phyloP scores from a whole-genome alignment of 768 basidiomycete genomes.

The Kwoniella dendrophila region DNA sequence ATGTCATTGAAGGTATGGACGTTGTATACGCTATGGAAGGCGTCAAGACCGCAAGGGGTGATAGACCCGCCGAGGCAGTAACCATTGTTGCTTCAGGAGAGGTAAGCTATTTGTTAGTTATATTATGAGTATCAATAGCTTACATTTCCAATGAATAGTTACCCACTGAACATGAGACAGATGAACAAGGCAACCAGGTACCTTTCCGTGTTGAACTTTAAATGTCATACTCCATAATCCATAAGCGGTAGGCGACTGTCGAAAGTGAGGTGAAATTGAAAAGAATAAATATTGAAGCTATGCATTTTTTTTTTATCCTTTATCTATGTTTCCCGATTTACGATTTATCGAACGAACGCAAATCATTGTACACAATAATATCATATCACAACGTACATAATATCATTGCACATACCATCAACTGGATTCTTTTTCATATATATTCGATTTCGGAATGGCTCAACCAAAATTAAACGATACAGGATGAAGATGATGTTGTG shows the following conservation, averaged over 20 bases:
- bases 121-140: neutral
- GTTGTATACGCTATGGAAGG: slow-evolving; percentile 74
- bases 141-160: slow-evolving; percentile 23
- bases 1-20: slow-evolving; percentile 89
- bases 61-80: slow-evolving; percentile 76
- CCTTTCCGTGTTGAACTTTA: slow-evolving; percentile 93
- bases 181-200: slow-evolving; percentile 77
- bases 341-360: neutral
- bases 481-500: slow-evolving; percentile 20
- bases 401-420: neutral
- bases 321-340: neutral
- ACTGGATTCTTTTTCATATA: neutral
- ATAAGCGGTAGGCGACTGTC: slow-evolving; percentile 5
- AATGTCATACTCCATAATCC: slow-evolving; percentile 38
- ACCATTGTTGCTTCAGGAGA: slow-evolving; percentile 84
- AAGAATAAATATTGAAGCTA: slow-evolving; percentile 22
- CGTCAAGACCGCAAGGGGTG: slow-evolving; percentile 68
- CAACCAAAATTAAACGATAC: neutral
- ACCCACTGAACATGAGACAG: slow-evolving; percentile 60
- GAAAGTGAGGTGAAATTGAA: neutral
- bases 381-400: neutral
- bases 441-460: neutral
- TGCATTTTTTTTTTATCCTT: slow-evolving; percentile 19
- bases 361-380: neutral
- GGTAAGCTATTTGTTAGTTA: slow-evolving; percentile 59